Evolutionary conservation across 2,329 filamentous ascomycete genomes (phyloP), one percentile per base, ranked within the genome.

Genomic region (Trichoderma brevicompactum): DNA sequence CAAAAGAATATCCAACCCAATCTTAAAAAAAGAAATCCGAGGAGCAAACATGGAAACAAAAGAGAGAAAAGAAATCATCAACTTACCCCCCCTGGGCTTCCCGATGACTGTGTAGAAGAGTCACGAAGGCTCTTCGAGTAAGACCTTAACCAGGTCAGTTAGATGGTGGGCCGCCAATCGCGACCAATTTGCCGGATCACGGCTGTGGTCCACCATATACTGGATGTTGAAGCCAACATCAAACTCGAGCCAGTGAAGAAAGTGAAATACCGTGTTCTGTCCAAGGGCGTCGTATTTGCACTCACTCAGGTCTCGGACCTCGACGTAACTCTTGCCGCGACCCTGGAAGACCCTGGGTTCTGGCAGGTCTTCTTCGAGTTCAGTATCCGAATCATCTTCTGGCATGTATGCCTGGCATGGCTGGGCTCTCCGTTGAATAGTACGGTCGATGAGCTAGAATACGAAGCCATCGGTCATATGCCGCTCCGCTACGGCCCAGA

Each of bases 401-500:
- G 40, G n/a, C n/a, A 41, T 34, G 17, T 2, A 41, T 1, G 1
- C 15, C 7, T 15, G 1, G 8, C 10, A 34, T 34, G 49, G 40
- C 40, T 17, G 23, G 15, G 17, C 28, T 28, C 17, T 53, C 13
- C 13, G 36, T 28, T 23, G 43, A 10, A 50, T 17, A 13, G 52
- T 49, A 9, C 43, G 34, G 52, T 64, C 61, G 17, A 56, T 28
- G 5, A 64, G 52, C 61, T 52, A 64, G 34, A 64, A 28, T 9
- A 23, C 15, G 9, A 55, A 23, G 15, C 15, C 15, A 13, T 2
- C 13, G 5, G 19, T n/a, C 6, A 41, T 36, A 5, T 2, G 9
- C 8, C 23, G 17, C 36, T 48, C 43, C 34, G 52, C 52, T 13
- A 48, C 5, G 2, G 52, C 41, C 38, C 17, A 32, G 7, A 64